Percentiles rank a stretch among this genome's conserved stretches.
Conservation (phyloP, 257 asterid genomes). For the Rubia yunnanensis region DNA sequence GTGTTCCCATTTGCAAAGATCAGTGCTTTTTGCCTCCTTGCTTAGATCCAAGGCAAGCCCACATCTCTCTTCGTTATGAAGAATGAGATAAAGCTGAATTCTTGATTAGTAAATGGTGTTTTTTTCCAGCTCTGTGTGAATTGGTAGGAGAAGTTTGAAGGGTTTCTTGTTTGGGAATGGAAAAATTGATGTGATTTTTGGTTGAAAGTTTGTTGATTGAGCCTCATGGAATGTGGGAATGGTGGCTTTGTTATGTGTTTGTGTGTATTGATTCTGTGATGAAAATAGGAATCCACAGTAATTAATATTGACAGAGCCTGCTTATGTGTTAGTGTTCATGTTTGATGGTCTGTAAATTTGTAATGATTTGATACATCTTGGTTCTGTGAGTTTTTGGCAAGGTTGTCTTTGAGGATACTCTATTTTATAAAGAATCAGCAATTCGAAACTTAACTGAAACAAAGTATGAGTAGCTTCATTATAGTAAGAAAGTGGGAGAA, state of each 20-base stretch:
- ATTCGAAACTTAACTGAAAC: not conserved
- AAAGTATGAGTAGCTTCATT: not conserved
- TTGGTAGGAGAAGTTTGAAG: not conserved
- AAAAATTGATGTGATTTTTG: not conserved
- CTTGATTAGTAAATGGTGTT: not conserved
- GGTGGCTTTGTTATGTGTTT: not conserved
- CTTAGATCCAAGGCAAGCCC: slow-evolving; percentile 24
- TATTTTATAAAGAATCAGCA: not conserved
- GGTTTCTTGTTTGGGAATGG: not conserved
- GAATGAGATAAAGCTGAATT: not conserved
- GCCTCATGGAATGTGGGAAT: not conserved
- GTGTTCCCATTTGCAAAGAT: slow-evolving; percentile 13
- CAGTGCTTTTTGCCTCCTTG: slow-evolving; percentile 10
- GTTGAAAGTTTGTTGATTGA: not conserved
- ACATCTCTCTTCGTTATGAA: not conserved
- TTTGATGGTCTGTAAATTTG: not conserved
- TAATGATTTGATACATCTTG: not conserved
- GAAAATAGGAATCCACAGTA: not conserved
- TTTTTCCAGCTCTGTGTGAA: not conserved
- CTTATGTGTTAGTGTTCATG: not conserved
- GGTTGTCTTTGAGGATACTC: not conserved
- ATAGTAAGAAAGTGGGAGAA: not conserved
- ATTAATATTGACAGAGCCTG: not conserved
- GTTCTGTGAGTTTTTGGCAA: not conserved
- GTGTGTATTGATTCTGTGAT: not conserved